phyloP scores from a whole-genome alignment of 192 early-diverging fungal species.

The Lobosporangium transversale region DNA sequence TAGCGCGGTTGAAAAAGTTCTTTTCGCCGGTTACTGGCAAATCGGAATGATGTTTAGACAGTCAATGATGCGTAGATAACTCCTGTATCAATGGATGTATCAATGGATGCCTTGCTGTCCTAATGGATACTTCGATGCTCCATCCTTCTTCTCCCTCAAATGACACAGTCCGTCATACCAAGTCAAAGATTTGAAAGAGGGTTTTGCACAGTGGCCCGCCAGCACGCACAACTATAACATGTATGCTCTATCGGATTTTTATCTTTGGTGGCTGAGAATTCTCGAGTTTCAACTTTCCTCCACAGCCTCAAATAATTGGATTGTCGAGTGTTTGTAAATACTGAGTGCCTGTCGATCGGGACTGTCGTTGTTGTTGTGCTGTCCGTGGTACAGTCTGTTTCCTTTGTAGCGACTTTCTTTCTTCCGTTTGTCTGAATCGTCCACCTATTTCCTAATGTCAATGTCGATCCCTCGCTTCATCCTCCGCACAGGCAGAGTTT shows the following conservation, averaged over 20 bases:
- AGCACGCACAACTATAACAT: not conserved
- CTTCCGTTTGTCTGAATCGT: not conserved
- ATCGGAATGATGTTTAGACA: too few species aligned
- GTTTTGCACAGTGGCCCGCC: slow-evolving; percentile 14
- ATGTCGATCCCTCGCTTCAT: slow-evolving; percentile 37
- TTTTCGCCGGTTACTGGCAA: too few species aligned
- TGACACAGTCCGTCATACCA: slow-evolving; percentile 13
- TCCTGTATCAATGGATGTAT: slow-evolving; percentile 50
- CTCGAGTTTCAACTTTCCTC: not conserved
- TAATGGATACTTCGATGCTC: not conserved
- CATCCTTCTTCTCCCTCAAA: not conserved
- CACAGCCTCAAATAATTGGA: not conserved
- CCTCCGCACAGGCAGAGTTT: slow-evolving; percentile 28
- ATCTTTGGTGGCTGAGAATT: slow-evolving; percentile 1
- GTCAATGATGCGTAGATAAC: too few species aligned
- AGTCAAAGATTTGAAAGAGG: slow-evolving; percentile 55
- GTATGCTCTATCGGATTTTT: too few species aligned
- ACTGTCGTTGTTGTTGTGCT: not conserved
- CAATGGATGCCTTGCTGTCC: not conserved
- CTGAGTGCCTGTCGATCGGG: not conserved
- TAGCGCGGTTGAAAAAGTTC: too few species aligned
- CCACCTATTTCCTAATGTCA: slow-evolving; percentile 17
- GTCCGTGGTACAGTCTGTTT: not conserved
- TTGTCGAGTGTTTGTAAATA: not conserved
- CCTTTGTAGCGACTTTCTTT: not conserved